These are phyloP conservation scores for Penicillium salamii DNA, from an alignment of 495 filamentous ascomycete species.

Conservation along the genomic window DNA sequence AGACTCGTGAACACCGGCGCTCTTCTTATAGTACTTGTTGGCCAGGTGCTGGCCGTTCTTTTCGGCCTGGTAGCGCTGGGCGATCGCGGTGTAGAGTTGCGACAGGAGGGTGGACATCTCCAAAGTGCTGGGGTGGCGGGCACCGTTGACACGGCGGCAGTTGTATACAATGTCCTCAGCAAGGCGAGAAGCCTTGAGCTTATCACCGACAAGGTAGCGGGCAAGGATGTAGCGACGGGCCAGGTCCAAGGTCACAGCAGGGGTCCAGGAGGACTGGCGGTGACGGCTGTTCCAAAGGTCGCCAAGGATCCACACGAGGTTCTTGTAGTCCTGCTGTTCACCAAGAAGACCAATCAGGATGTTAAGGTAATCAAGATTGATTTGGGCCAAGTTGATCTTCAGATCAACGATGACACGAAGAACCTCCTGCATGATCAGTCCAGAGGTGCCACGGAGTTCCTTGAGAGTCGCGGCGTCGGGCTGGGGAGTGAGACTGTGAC, in stretches of 20 bases:
- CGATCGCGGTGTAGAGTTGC: conserved; percentile 39
- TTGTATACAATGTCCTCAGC: conserved; percentile 45
- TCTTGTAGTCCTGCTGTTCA: conserved; percentile 37
- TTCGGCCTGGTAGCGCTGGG: conserved; percentile 29
- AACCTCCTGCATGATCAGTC: conserved; percentile 22
- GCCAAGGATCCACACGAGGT: conserved; percentile 33
- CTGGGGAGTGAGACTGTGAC: conserved; percentile 15
- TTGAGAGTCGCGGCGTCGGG: conserved; percentile 17
- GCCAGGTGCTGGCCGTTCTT: conserved; percentile 34
- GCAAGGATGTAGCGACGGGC: conserved; percentile 38
- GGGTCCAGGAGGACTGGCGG: conserved; percentile 17
- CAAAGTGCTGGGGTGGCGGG: conserved; percentile 30
- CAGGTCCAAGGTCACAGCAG: conserved; percentile 29
- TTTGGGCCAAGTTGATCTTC: conserved; percentile 28
- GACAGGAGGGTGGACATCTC: conserved; percentile 39
- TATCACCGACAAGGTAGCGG: conserved; percentile 33
- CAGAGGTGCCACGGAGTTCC: conserved; percentile 21
- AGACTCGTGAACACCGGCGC: conserved; percentile 37
- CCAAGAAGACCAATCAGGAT: conserved; percentile 33
- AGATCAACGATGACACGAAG: conserved; percentile 23
- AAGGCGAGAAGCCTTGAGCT: conserved; percentile 30
- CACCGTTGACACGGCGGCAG: conserved; percentile 38
- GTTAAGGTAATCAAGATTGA: conserved; percentile 31
- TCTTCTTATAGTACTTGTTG: conserved; percentile 41
- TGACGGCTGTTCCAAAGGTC: conserved; percentile 36